Conservation (phyloP, 768 basidiomycete genomes). For the Candolleomyces efflorescens region DNA sequence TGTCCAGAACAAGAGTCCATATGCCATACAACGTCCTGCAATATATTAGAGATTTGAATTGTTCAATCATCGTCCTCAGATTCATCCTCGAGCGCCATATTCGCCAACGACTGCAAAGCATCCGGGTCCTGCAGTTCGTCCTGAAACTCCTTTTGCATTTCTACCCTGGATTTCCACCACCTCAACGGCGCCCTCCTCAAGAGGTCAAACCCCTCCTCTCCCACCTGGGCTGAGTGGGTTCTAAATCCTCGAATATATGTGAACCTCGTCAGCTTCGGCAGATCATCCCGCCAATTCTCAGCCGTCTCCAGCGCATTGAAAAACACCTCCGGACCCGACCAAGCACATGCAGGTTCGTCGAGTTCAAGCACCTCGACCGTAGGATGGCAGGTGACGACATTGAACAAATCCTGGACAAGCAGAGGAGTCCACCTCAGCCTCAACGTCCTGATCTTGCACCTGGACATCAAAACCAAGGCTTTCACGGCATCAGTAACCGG, state of each 20-base stretch:
- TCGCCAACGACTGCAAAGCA: too few relatives aligned
- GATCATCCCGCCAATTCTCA: background rate
- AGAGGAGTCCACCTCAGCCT: background rate
- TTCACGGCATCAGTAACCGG: background rate
- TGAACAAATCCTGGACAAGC: background rate
- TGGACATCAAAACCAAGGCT: background rate
- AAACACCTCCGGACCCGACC: background rate
- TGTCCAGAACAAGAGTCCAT: too few relatives aligned
- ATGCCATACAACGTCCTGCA: too few relatives aligned
- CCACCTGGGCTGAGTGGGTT: background rate
- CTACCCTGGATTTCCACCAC: background rate
- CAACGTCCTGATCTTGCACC: background rate
- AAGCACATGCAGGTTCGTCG: background rate
- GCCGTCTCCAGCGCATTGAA: background rate
- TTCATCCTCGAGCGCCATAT: too few relatives aligned
- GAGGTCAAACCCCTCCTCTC: background rate
- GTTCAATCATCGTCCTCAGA: too few relatives aligned
- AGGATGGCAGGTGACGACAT: background rate
- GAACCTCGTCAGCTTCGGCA: background rate
- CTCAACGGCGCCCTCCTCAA: background rate
- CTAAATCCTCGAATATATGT: background rate
- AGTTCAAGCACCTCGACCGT: background rate
- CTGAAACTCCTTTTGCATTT: background rate
- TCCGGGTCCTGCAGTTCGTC: too few relatives aligned
- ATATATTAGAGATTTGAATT: too few relatives aligned